Percentiles rank a stretch among this genome's conserved stretches.
phyloP scores from a whole-genome alignment of 2,329 filamentous ascomycete species.

The Diaporthe aspalathi region DNA sequence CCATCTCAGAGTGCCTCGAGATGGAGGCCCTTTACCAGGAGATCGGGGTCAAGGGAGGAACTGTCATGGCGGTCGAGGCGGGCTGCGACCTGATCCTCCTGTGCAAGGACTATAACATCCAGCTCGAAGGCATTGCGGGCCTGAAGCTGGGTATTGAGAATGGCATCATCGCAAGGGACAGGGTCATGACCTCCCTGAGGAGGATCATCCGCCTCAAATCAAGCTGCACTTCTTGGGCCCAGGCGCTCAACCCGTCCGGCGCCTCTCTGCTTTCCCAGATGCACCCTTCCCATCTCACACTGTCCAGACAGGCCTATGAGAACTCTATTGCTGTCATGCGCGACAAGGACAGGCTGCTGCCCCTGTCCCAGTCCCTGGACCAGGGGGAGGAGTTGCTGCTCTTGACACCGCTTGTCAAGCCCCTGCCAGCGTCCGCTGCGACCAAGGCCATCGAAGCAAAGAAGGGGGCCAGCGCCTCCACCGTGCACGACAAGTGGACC shows the following conservation, averaged over 20 bases:
- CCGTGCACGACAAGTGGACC: constrained; percentile 65
- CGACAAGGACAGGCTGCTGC: constrained; percentile 87
- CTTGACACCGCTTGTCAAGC: constrained; percentile 89
- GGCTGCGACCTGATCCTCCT: constrained; percentile 93
- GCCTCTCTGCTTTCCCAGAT: constrained; percentile 81
- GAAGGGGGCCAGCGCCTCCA: constrained; percentile 49
- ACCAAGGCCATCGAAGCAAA: constrained; percentile 75
- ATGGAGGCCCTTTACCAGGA: constrained; percentile 97
- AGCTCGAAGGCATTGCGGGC: constrained; percentile 91
- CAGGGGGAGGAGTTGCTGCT: constrained; percentile 90
- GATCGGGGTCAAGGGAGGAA: constrained; percentile 95
- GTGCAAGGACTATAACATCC: constrained; percentile 87
- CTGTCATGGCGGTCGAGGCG: constrained; percentile 96
- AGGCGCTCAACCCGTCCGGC: constrained; percentile 88
- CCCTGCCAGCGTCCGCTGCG: constrained; percentile 87
- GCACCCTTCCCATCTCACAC: constrained; percentile 81
- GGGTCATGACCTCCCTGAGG: constrained; percentile 83
- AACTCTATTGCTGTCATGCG: constrained; percentile 92
- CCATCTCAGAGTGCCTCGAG: constrained; percentile 94
- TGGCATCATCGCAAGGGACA: constrained; percentile 83
- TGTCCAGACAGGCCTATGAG: constrained; percentile 90
- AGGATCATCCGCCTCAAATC: constrained; percentile 85
- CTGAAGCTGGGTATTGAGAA: constrained; percentile 91
- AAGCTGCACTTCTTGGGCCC: constrained; percentile 89
- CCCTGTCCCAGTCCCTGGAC: constrained; percentile 83